These are phyloP conservation scores for Suaeda aralocaspica DNA, from an alignment of 148 eudicot genomes.

Conservation along the genomic window DNA sequence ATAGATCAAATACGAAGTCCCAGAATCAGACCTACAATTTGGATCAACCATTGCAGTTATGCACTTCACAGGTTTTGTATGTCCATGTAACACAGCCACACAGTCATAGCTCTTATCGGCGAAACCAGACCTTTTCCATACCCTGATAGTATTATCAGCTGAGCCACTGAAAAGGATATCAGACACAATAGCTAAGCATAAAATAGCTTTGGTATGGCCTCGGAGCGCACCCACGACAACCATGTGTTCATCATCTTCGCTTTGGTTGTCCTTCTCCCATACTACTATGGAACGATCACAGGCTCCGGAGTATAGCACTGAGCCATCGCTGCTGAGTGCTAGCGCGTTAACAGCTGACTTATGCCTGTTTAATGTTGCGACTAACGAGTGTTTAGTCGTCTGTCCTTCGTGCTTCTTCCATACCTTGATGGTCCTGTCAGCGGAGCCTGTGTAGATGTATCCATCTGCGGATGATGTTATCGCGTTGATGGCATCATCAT, in stretches of 20 bases:
- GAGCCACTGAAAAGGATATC: slow-evolving; percentile 80
- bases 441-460: slow-evolving; percentile 70
- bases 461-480: slow-evolving; percentile 49
- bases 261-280: slow-evolving; percentile 48
- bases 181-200: slow-evolving; percentile 54
- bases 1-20: slow-evolving; percentile 43
- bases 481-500: slow-evolving; percentile 87
- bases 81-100: slow-evolving; percentile 73
- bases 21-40: slow-evolving; percentile 15
- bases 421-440: slow-evolving; percentile 65
- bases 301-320: slow-evolving; percentile 69
- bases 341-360: slow-evolving; percentile 75
- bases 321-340: slow-evolving; percentile 54
- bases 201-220: slow-evolving; percentile 72
- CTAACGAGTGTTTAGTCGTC: slow-evolving; percentile 35
- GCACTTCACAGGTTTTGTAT: slow-evolving; percentile 60
- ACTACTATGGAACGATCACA: slow-evolving; percentile 76
- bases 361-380: slow-evolving; percentile 52
- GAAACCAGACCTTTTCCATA: slow-evolving; percentile 57
- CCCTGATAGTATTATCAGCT: slow-evolving; percentile 69
- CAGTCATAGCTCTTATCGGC: slow-evolving; percentile 48
- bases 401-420: slow-evolving; percentile 40
- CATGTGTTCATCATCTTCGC: slow-evolving; percentile 31
- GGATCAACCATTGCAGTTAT: slow-evolving; percentile 48
- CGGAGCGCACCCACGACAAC: slow-evolving; percentile 64